These are phyloP conservation scores for Auricularia sp. DNA, from an alignment of 768 basidiomycete genomes.

Conservation along the genomic window DNA sequence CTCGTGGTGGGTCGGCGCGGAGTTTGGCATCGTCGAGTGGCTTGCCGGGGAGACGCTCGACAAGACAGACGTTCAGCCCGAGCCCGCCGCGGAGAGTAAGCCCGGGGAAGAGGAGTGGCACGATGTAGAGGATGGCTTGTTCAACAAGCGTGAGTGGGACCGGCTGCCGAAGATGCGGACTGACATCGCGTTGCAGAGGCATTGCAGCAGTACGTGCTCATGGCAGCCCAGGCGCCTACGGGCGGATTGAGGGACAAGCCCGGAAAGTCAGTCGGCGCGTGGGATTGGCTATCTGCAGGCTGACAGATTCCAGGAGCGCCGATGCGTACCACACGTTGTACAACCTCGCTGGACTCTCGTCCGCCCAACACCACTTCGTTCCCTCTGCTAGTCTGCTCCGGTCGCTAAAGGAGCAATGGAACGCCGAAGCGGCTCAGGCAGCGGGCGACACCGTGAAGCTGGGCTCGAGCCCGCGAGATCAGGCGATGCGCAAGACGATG, in stretches of 20 bases:
- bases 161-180: not conserved
- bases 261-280: conserved; percentile 39
- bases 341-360: conserved; percentile 81
- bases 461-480: conserved; percentile 12
- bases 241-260: conserved; percentile 94
- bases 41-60: conserved; percentile 20
- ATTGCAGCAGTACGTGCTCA: conserved; percentile 79
- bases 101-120: conserved; percentile 45
- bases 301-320: conserved; percentile 41
- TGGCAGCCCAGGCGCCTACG: conserved; percentile 73
- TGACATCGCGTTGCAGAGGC: conserved; percentile 29
- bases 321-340: conserved; percentile 95
- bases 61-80: not conserved
- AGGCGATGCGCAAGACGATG: conserved; percentile 31
- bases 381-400: conserved; percentile 32
- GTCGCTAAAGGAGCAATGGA: conserved; percentile 33
- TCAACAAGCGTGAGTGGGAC: conserved; percentile 36
- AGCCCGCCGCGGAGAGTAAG: conserved; percentile 7
- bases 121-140: conserved; percentile 54
- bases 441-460: conserved; percentile 1
- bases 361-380: conserved; percentile 71
- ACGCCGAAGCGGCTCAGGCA: not conserved
- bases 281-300: too few relatives aligned
- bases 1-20: conserved; percentile 98
- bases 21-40: conserved; percentile 68